Evolutionary conservation across 331 rosid species (phyloP).

Genomic region (Malus hybrid): DNA sequence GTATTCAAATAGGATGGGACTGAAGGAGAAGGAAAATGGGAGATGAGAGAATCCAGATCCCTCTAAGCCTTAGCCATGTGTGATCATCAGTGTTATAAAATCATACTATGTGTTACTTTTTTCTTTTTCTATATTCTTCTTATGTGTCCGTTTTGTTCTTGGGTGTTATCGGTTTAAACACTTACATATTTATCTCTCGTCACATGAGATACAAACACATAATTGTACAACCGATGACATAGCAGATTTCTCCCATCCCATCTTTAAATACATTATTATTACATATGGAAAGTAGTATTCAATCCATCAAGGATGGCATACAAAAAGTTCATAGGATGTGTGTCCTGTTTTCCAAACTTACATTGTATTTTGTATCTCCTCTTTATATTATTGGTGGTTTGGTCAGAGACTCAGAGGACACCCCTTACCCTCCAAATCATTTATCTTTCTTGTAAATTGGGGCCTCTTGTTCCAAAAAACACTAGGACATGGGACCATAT

Average conservation of each 20-base stretch:
- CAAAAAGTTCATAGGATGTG: neutral
- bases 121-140: neutral
- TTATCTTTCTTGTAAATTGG: constrained; percentile 10
- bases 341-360: neutral
- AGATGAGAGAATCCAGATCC: too few relatives aligned
- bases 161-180: neutral
- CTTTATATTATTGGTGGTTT: neutral
- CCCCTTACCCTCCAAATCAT: constrained; percentile 1
- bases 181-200: neutral
- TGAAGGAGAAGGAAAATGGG: too few relatives aligned
- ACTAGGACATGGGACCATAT: neutral
- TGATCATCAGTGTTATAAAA: neutral
- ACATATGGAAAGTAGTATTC: neutral
- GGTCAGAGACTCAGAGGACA: neutral
- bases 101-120: neutral
- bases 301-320: neutral
- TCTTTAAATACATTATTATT: neutral
- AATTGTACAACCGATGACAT: too few relatives aligned
- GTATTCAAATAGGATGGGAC: too few relatives aligned
- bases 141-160: neutral
- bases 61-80: neutral
- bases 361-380: neutral
- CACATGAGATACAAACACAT: neutral
- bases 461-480: neutral
- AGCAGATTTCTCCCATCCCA: neutral